Conservation (phyloP, 2,329 filamentous ascomycete genomes). For the Tolypocladium inflatum region DNA sequence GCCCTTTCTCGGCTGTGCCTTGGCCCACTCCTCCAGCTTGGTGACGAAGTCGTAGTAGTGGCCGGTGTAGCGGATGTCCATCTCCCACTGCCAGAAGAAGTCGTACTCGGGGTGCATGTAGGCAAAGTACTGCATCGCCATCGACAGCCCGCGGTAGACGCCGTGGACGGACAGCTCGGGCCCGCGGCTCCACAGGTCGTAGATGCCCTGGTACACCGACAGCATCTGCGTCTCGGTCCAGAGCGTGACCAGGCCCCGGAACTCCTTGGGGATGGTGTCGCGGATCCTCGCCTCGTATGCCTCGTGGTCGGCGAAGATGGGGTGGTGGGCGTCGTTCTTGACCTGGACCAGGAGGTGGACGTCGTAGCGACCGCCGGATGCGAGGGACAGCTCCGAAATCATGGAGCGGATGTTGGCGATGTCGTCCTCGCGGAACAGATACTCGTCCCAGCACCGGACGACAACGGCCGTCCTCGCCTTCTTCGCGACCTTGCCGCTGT, state of each 20-base stretch:
- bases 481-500: slow-evolving; percentile 8
- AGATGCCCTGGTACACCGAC: slow-evolving; percentile 77
- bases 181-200: slow-evolving; percentile 60
- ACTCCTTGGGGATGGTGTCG: slow-evolving; percentile 69
- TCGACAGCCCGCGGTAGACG: slow-evolving; percentile 84
- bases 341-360: slow-evolving; percentile 80
- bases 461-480: slow-evolving; percentile 58
- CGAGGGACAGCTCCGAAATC: slow-evolving; percentile 71
- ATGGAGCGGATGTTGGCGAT: slow-evolving; percentile 74
- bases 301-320: slow-evolving; percentile 68
- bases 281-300: slow-evolving; percentile 58
- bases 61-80: slow-evolving; percentile 84
- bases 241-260: slow-evolving; percentile 77
- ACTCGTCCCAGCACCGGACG: slow-evolving; percentile 75
- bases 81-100: slow-evolving; percentile 92
- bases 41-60: slow-evolving; percentile 72
- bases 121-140: slow-evolving; percentile 92
- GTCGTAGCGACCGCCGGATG: slow-evolving; percentile 79
- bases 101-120: slow-evolving; percentile 83
- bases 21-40: slow-evolving; percentile 60
- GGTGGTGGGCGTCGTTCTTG: slow-evolving; percentile 62
- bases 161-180: slow-evolving; percentile 74
- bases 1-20: slow-evolving; percentile 65
- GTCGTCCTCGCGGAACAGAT: slow-evolving; percentile 69
- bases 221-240: slow-evolving; percentile 95